A percentile compares a stretch with the other conserved stretches of the same genome.
phyloP scores from a whole-genome alignment of 768 basidiomycete species.

The Lenzites betulinus region DNA sequence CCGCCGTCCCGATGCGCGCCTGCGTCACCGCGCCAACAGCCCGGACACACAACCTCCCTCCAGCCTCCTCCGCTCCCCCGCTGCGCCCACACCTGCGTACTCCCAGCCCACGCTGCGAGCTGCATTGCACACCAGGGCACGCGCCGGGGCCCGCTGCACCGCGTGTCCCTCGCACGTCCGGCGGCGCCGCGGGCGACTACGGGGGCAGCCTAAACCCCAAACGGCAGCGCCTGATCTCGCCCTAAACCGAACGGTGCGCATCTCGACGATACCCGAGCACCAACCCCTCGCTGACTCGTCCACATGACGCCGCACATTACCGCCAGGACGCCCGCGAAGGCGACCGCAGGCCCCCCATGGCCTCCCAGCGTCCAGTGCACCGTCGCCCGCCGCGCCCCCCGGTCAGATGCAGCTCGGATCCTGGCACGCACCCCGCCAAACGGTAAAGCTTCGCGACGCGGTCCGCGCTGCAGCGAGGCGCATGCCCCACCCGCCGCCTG shows the following conservation, averaged over 20 bases:
- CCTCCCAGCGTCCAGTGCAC: conserved; percentile 3
- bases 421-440: conserved; percentile 7
- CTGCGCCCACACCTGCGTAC: not conserved
- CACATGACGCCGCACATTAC: conserved; percentile 22
- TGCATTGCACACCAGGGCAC: conserved; percentile 1
- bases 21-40: conserved; percentile 14
- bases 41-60: conserved; percentile 7
- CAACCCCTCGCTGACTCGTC: conserved; percentile 4
- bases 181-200: conserved; percentile 11
- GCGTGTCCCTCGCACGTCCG: conserved; percentile 7
- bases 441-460: conserved; percentile 15
- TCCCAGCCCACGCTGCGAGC: not conserved
- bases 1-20: conserved; percentile 12
- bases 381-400: not conserved
- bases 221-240: conserved; percentile 14
- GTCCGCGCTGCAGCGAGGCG: conserved; percentile 10
- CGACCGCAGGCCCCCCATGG: conserved; percentile 16
- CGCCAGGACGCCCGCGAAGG: conserved; percentile 5
- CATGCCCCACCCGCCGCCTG: not conserved
- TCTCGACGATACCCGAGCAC: conserved; percentile 15
- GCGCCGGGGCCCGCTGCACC: conserved; percentile 4
- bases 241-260: conserved; percentile 9
- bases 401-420: conserved; percentile 18
- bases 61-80: not conserved
- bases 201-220: conserved; percentile 19